phyloP scores from a whole-genome alignment of 495 filamentous ascomycete genomes.

The Penicillium malachiteum region DNA sequence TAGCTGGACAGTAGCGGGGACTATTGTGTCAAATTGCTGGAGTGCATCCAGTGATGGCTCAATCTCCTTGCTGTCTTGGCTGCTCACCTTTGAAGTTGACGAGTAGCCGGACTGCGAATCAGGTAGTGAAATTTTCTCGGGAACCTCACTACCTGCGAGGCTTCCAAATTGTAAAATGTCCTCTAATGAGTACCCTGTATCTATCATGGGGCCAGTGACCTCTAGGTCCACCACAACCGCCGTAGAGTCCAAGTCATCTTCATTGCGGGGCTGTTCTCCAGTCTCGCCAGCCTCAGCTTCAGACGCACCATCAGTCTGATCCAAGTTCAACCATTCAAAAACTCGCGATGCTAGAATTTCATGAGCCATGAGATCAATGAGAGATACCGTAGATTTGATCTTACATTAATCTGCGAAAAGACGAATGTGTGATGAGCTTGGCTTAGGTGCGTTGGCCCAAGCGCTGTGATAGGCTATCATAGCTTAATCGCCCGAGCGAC shows the following conservation, averaged over 20 bases:
- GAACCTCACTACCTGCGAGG: not conserved
- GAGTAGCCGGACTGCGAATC: not conserved
- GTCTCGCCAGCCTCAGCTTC: not conserved
- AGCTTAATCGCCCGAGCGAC: no score
- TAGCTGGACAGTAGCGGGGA: not conserved
- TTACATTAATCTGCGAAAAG: not conserved
- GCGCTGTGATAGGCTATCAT: not conserved
- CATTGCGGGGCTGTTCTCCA: not conserved
- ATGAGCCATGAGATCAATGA: not conserved
- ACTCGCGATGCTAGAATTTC: not conserved
- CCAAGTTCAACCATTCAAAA: not conserved
- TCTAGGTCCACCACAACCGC: not conserved
- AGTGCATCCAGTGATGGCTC: not conserved
- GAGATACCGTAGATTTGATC: not conserved
- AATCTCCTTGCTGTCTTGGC: not conserved
- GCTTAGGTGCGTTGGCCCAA: not conserved
- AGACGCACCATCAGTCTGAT: not conserved
- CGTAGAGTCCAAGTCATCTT: not conserved
- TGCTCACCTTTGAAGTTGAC: not conserved
- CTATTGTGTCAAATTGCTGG: not conserved
- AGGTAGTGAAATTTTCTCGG: not conserved
- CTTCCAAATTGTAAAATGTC: not conserved
- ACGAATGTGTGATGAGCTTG: not conserved
- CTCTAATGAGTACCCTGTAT: not conserved
- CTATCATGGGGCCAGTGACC: not conserved